Evolutionary conservation across 2,329 filamentous ascomycete genomes (phyloP).

Genomic region (Apiospora hydei): DNA sequence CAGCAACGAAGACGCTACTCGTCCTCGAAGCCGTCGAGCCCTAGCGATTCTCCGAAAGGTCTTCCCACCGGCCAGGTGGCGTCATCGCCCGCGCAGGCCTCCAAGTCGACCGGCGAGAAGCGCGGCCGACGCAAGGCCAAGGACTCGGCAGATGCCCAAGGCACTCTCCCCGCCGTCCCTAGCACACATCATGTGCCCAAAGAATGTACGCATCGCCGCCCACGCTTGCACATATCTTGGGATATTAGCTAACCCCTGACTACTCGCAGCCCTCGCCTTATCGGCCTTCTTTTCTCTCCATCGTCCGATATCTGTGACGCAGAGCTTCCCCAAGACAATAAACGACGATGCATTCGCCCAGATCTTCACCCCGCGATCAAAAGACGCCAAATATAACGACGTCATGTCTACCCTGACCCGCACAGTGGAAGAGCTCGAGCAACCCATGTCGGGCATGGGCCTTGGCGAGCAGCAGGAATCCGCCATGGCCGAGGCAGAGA

Average conservation of each 20-base stretch:
- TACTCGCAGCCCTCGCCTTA: slow-evolving; percentile 75
- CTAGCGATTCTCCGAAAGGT: slow-evolving; percentile 62
- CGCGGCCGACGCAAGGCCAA: slow-evolving; percentile 64
- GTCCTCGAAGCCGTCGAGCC: slow-evolving; percentile 68
- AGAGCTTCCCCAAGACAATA: slow-evolving; percentile 77
- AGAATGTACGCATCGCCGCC: slow-evolving; percentile 56
- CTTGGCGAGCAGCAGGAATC: slow-evolving; percentile 47
- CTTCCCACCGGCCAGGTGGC: slow-evolving; percentile 59
- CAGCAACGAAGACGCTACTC: slow-evolving; percentile 63
- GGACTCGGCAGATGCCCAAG: slow-evolving; percentile 57
- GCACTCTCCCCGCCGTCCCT: slow-evolving; percentile 75
- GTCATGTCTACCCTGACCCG: slow-evolving; percentile 73
- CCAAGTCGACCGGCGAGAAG: slow-evolving; percentile 59
- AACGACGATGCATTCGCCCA: slow-evolving; percentile 79
- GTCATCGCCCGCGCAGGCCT: slow-evolving; percentile 51
- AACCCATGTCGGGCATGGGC: slow-evolving; percentile 62
- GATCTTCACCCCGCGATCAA: slow-evolving; percentile 73
- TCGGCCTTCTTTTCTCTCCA: slow-evolving; percentile 97
- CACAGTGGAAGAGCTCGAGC: slow-evolving; percentile 66
- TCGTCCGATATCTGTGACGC: slow-evolving; percentile 88
- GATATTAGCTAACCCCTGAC: slow-evolving; percentile 32
- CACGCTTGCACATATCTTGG: not conserved
- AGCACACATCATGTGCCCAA: slow-evolving; percentile 76
- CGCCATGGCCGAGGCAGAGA: slow-evolving; percentile 28
- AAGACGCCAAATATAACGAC: slow-evolving; percentile 59